These are phyloP conservation scores for Hansenula anomala DNA, from an alignment of 1,139 yeast genomes.

Conservation along the genomic window DNA sequence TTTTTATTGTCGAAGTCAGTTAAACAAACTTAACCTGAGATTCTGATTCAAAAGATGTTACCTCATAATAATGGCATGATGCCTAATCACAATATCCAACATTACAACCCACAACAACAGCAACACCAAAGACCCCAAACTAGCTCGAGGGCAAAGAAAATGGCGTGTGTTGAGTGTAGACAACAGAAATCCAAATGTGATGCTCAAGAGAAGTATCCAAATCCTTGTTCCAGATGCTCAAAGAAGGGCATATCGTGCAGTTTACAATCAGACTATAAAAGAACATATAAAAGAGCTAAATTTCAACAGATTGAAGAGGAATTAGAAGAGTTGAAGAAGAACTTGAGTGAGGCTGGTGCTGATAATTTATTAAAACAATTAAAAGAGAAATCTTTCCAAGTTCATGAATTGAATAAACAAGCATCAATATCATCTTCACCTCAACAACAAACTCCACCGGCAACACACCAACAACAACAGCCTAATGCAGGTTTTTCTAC, in stretches of 20 bases:
- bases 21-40: too few species aligned
- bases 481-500: too few species aligned
- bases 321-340: conserved; percentile 59
- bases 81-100: not conserved
- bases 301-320: conserved; percentile 82
- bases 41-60: too few species aligned
- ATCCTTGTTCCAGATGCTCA: conserved; percentile 78
- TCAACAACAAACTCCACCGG: conserved; percentile 6
- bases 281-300: conserved; percentile 85
- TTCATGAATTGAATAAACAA: conserved; percentile 10
- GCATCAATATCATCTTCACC: conserved; percentile 6
- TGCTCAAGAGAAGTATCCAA: conserved; percentile 71
- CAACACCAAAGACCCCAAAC: not conserved
- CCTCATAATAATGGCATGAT: too few species aligned
- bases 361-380: conserved; percentile 35
- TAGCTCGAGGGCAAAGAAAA: conserved; percentile 36
- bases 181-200: conserved; percentile 93
- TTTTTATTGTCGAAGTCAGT: too few species aligned
- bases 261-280: conserved; percentile 72
- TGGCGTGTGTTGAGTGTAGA: conserved; percentile 94
- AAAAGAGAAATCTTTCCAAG: conserved; percentile 13
- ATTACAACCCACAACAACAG: not conserved
- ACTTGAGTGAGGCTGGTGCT: conserved; percentile 48
- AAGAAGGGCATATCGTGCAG: conserved; percentile 69
- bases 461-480: not conserved